A percentile compares a stretch with the other conserved stretches of the same genome.
Conservation (phyloP, 2,329 filamentous ascomycete species). For the Apiospora arundinis region DNA sequence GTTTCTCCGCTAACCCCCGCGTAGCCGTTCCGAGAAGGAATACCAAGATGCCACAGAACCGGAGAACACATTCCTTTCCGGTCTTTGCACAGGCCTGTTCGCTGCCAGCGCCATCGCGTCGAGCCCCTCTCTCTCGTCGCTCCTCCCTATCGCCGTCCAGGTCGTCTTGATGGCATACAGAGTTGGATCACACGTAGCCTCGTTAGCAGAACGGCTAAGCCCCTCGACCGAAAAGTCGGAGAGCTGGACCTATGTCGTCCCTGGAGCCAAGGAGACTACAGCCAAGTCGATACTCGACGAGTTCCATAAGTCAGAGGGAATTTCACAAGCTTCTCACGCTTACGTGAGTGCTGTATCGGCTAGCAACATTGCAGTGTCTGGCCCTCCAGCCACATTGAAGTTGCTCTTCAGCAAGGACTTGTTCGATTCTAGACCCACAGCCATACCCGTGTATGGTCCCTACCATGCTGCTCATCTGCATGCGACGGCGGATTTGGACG, state of each 20-base stretch:
- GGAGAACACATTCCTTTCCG: constrained; percentile 62
- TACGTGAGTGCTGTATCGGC: constrained; percentile 61
- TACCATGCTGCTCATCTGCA: constrained; percentile 65
- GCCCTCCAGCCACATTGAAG: constrained; percentile 56
- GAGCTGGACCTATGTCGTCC: constrained; percentile 71
- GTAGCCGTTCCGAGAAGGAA: constrained; percentile 59
- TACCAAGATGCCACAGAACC: constrained; percentile 57
- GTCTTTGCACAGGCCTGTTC: constrained; percentile 73
- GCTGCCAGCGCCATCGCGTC: constrained; percentile 72
- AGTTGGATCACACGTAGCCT: constrained; percentile 62
- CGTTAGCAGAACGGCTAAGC: constrained; percentile 53
- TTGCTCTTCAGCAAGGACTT: constrained; percentile 48
- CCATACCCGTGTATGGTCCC: constrained; percentile 61
- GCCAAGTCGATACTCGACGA: constrained; percentile 57
- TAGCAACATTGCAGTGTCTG: constrained; percentile 59
- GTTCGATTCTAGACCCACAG: constrained; percentile 50
- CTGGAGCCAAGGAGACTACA: constrained; percentile 58
- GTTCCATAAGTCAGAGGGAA: constrained; percentile 63
- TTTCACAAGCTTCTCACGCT: constrained; percentile 51
- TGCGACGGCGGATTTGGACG: constrained; percentile 48
- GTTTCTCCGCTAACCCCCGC: constrained; percentile 37
- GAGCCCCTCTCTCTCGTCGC: constrained; percentile 64
- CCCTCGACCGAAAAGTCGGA: constrained; percentile 52
- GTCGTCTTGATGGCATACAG: constrained; percentile 71
- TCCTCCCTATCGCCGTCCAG: constrained; percentile 68